These are phyloP conservation scores for Pyricularia grisea DNA, from an alignment of 2,329 filamentous ascomycete genomes.

Conservation along the genomic window DNA sequence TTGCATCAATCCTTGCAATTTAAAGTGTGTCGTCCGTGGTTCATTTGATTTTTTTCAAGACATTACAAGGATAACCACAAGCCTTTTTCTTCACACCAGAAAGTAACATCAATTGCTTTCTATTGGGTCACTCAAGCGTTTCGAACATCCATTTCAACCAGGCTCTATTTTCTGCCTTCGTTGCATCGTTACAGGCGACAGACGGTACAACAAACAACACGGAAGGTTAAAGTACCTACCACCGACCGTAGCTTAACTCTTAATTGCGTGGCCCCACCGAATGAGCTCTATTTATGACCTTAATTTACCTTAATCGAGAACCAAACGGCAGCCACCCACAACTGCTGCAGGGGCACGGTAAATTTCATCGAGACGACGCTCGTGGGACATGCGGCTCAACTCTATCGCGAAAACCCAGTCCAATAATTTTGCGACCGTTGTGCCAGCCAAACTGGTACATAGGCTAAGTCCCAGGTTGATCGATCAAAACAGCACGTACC, in stretches of 20 bases:
- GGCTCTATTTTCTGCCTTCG: too few relatives aligned
- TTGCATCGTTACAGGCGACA: too few relatives aligned
- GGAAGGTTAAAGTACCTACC: too few relatives aligned
- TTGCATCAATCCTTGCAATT: too few relatives aligned
- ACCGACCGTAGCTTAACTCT: too few relatives aligned
- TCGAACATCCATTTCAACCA: too few relatives aligned
- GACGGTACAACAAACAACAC: too few relatives aligned
- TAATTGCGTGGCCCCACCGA: too few relatives aligned
- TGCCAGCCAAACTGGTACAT: background rate
- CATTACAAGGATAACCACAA: background rate
- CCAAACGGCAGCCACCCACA: background rate
- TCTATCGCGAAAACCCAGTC: background rate
- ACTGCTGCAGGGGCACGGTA: background rate
- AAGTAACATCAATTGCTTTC: background rate
- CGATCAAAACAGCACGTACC: background rate
- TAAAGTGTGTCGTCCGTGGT: background rate
- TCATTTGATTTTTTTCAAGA: background rate
- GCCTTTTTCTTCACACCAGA: background rate
- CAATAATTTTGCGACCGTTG: background rate
- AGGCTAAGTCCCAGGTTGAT: background rate
- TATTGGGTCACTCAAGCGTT: too few relatives aligned
- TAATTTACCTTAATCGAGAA: background rate
- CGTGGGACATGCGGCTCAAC: background rate
- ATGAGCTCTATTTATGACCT: too few relatives aligned
- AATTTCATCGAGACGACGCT: background rate